Base-by-base conservation (phyloP, 2,329 filamentous ascomycete species). In the Alternaria sp. region DNA sequence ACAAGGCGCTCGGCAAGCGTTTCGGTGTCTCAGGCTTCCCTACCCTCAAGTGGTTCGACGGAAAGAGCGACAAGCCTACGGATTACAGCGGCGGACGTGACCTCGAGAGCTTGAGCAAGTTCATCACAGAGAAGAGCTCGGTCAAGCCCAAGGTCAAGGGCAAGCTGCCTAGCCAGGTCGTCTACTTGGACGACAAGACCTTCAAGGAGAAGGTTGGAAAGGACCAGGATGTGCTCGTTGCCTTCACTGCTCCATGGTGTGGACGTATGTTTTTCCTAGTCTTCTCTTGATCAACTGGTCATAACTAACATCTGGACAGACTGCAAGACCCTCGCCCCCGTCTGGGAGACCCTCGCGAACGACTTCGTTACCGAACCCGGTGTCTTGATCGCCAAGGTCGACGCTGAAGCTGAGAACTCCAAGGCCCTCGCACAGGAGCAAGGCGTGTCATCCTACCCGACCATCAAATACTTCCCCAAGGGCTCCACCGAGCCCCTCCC, bases 191-290 rank as follows among this genome's bases (percentile, higher is more conserved):
- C 54, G 93, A 98, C 76, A 81, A 86, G 71, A 89, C 88, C 62
- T 98, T 98, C 83, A 88, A 89, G 81, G 84, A 90, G 78, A 85
- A 87, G 63, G 85, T 97, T 83, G 95, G 95, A 68, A 86, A 89
- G 55, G 92, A 97, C 68, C 93, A 97, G 87, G 86, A 96, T 81
- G 93, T 97, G 19, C 82, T 99, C 59, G 94, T 99, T 79, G 94
- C 96, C 49, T 99, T 99, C 82, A 99, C 96, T 72, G 95, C 96
- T 57, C 94, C 96, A 57, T 98, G 95, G 96, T 99, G 96, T 83
- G 95, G 95, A 81, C 95, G 96, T 98, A 88, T 83, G 93, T 91
- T 8, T 8, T 28, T 51, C 0, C 71, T 70, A 64, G 15, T 5
- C 28, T 25, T 12, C 6, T 9, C 17, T 25, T 6, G 15, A 23